Evolutionary conservation across 1,139 yeast species (phyloP), one percentile per base, ranked within the genome.

Genomic region (Magnusiomyces ingens): DNA sequence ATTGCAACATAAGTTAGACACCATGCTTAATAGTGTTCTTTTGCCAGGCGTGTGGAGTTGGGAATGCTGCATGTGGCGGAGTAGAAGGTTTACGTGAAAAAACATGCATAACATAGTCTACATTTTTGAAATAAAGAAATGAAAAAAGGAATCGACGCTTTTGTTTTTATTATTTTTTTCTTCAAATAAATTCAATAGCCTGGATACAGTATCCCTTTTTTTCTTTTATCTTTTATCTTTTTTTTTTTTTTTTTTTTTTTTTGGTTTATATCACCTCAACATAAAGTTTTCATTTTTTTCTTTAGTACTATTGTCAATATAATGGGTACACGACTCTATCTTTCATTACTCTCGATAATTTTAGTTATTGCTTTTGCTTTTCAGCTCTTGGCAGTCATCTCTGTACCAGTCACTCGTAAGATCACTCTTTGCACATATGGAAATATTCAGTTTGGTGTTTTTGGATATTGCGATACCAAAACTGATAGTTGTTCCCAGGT

Each of bases 361-460:
- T 65, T 79, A 47, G 64, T 71, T 11, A 63, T 78, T 5, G 77
- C 85, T 4, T 76, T 80, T 62, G 78, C 73, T 4, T 70, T 82
- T 49, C 82, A 81, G 62, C 67, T 81, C 35, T 63, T 81, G 1
- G 75, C 85, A 4, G 75, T 80, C 26, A 60, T 82, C 13, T 74
- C 90, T 0, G 87, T 82, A 4, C 93, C 93, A 0, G 73, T 84
- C 42, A 79, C 86, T 6, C 65, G 68, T 8, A 64, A 67, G 26
- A 72, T 82, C 48, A 72, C 78, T 2, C 70, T 84, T 10, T 77
- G 85, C 46, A 70, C 75, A 26, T 76, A 73, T 59, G 73, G 74
- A 21, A 80, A 76, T 50, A 75, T 75, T 64, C 73, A 78, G 53
- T 93, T 84, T 67, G 99, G 99, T 3, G 89, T 88, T 0, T 87